Conservation (phyloP, 73 alveolate genomes). For the Stentor coeruleus region DNA sequence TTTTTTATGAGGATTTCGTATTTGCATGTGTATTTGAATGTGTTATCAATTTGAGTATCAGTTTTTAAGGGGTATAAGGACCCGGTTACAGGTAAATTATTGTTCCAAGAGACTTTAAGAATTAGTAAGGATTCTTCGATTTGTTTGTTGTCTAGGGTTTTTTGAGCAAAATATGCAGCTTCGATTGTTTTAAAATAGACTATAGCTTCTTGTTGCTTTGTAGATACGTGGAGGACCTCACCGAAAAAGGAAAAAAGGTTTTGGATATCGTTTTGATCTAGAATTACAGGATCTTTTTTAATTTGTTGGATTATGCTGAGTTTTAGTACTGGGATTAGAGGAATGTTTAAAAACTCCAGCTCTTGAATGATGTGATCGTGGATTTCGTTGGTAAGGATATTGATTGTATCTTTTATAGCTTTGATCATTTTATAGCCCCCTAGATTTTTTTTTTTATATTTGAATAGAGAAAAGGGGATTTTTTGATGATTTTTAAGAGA, state of each 20-base stretch:
- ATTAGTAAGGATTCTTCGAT: neutral
- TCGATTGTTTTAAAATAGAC: neutral
- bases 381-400: no score
- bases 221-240: neutral
- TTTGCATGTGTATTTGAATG: conserved; percentile 84
- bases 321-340: neutral
- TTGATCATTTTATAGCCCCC: no score
- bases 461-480: no score
- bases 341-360: neutral
- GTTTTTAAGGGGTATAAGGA: no score
- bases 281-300: neutral
- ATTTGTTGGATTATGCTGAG: neutral
- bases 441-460: no score
- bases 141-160: conserved; percentile 3
- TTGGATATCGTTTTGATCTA: neutral
- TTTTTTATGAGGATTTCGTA: conserved; percentile 90
- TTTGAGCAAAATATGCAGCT: conserved; percentile 27
- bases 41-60: neutral
- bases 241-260: neutral
- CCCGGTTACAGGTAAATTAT: neutral
- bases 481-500: no score
- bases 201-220: neutral
- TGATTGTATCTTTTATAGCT: no score
- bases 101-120: neutral
- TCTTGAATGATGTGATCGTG: no score